Evolutionary conservation across 371 early-diverging fungal species (phyloP).

Genomic region (Mortierella sp.): DNA sequence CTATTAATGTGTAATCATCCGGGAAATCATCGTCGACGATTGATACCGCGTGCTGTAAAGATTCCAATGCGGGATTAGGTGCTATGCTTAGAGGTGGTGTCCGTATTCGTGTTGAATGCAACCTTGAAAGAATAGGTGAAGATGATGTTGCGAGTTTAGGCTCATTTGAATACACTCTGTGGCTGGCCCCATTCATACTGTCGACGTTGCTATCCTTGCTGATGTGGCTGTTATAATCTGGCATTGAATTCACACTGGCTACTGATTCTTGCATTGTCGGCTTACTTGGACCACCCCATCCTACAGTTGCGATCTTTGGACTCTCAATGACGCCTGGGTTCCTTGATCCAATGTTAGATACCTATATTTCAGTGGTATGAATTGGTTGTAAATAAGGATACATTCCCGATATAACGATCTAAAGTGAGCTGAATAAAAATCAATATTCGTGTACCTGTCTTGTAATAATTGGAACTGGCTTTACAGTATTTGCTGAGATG

Average conservation of each 20-base stretch:
- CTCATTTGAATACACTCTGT: neutral
- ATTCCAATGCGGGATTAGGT: neutral
- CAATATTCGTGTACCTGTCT: conserved; percentile 39
- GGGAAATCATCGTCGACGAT: conserved; percentile 24
- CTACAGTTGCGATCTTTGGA: conserved; percentile 15
- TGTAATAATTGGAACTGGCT: neutral
- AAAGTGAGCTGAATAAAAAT: too few relatives aligned
- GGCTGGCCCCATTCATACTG: neutral
- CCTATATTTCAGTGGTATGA: conserved; percentile 5
- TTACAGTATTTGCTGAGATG: neutral
- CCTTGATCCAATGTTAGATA: conserved; percentile 20
- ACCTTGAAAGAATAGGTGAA: neutral
- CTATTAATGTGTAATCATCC: conserved; percentile 24
- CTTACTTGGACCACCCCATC: conserved; percentile 42
- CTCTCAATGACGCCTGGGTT: neutral
- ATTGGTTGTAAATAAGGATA: neutral
- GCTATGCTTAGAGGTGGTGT: neutral
- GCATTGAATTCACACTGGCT: neutral
- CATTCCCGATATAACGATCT: neutral
- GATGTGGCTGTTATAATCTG: neutral
- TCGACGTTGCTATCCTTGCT: neutral
- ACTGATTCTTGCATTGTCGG: conserved; percentile 32
- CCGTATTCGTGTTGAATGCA: neutral
- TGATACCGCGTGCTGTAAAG: neutral
- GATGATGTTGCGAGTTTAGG: neutral